Evolutionary conservation across 2,329 filamentous ascomycete genomes (phyloP).

Genomic region (Plenodomus tracheiphilus): DNA sequence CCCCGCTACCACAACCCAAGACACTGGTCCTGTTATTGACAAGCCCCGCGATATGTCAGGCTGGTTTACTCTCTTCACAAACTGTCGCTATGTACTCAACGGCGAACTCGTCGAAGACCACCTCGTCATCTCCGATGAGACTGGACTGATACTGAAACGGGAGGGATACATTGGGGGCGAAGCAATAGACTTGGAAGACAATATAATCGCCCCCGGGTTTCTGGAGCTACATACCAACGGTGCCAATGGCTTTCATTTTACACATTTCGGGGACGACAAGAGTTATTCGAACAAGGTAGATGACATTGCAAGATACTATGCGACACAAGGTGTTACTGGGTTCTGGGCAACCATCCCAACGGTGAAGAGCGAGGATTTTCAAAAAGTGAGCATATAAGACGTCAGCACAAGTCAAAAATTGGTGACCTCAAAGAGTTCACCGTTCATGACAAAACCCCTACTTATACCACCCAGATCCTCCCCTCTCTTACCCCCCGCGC

Average conservation of each 20-base stretch:
- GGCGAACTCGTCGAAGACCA: constrained; percentile 50
- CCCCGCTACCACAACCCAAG: constrained; percentile 6
- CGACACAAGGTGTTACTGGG: constrained; percentile 56
- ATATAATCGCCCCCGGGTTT: constrained; percentile 58
- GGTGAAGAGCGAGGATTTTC: constrained; percentile 51
- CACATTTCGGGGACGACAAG: constrained; percentile 50
- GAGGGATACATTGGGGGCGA: constrained; percentile 51
- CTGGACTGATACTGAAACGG: constrained; percentile 48
- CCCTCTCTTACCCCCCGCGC: constrained; percentile 51
- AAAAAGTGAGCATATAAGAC: constrained; percentile 35
- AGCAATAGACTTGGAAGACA: constrained; percentile 53
- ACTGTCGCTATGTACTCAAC: constrained; percentile 50
- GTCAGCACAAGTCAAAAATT: not conserved
- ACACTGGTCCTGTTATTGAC: constrained; percentile 5
- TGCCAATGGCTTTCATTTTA: constrained; percentile 58
- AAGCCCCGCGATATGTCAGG: constrained; percentile 37
- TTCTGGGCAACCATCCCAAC: constrained; percentile 61
- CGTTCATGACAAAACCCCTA: not conserved
- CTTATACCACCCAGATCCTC: constrained; percentile 47
- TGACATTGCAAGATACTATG: constrained; percentile 54
- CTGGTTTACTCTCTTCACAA: constrained; percentile 52
- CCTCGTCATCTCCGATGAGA: constrained; percentile 51
- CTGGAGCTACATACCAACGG: constrained; percentile 61
- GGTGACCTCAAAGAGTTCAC: no score
- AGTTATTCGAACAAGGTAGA: constrained; percentile 51